Evolutionary conservation across 2,329 filamentous ascomycete genomes (phyloP), one percentile per base, ranked within the genome.

Genomic region (Pyricularia sp.): DNA sequence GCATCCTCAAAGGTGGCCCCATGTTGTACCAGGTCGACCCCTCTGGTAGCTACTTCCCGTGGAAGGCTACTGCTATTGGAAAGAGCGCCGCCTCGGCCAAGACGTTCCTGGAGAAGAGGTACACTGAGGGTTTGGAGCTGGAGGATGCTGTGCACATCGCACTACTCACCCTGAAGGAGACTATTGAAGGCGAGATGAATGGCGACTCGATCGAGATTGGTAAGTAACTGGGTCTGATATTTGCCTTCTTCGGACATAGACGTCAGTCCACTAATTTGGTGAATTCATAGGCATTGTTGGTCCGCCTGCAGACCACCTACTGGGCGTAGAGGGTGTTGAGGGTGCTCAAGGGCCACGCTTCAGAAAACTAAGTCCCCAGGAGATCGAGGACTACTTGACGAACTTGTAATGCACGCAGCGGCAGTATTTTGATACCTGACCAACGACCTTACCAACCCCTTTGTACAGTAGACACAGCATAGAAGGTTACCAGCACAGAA

Each of bases 61-160:
- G 95, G 95, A 99, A 99, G 85, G 95, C 95, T 61, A 99, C 95
- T 66, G 95, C 95, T 68, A 99, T 99, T 77, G 95, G 95, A 77
- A 99, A 99, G 88, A 97, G 94, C 78, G 95, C 95, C 68, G 97
- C 95, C 59, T 97, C 93, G 76, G 95, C 95, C 69, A 99, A 99
- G 88, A 99, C 95, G 0, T 99, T 99, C 84, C 82, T 99, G 78
- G 95, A 99, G 86, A 99, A 99, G 90, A 87, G 95, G 81, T 99
- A 98, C 83, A 97, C 94, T 4, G 95, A 99, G 78, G 94, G 94
- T 59, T 82, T 99, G 77, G 95, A 99, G 85, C 84, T 99, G 72
- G 95, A 99, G 82, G 95, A 99, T 81, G 95, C 95, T 11, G 95
- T 99, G 74, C 95, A 99, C 81, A 99, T 99, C 83, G 95, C 95